A percentile compares a stretch with the other conserved stretches of the same genome.
phyloP scores from a whole-genome alignment of 192 early-diverging fungal genomes.

The Backusella liffmaniae region DNA sequence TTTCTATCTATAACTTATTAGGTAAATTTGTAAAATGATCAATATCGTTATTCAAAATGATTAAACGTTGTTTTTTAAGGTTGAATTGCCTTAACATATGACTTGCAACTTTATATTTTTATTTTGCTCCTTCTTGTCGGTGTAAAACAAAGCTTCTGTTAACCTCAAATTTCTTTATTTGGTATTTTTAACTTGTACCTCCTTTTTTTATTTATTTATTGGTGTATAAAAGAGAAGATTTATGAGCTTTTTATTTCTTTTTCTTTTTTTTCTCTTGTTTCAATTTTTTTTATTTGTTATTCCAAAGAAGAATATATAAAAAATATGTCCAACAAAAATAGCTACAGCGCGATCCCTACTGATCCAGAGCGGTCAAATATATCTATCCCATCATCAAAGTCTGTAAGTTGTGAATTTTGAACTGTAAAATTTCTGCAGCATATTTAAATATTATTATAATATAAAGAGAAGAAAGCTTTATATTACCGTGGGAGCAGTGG shows the following conservation, averaged over 20 bases:
- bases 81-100: not conserved
- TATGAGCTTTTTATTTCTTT: not conserved
- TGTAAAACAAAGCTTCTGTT: not conserved
- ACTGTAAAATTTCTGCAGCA: not conserved
- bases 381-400: not conserved
- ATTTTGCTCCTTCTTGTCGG: not conserved
- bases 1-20: not conserved
- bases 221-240: not conserved
- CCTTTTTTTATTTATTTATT: not conserved
- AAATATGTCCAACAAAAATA: conserved; percentile 7
- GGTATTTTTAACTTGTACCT: not conserved
- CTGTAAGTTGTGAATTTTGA: conserved; percentile 1
- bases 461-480: conserved; percentile 14
- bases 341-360: conserved; percentile 19
- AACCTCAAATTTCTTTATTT: not conserved
- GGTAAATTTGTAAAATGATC: not conserved
- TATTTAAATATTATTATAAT: not conserved
- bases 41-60: not conserved
- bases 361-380: conserved; percentile 10
- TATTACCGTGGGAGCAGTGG: conserved; percentile 8
- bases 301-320: not conserved
- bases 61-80: not conserved
- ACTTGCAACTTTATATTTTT: not conserved
- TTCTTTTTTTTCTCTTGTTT: not conserved
- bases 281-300: not conserved